Evolutionary conservation across 1,284 basidiomycete species (phyloP), one percentile per base, ranked within the genome.

Genomic region (Meira nashicola): DNA sequence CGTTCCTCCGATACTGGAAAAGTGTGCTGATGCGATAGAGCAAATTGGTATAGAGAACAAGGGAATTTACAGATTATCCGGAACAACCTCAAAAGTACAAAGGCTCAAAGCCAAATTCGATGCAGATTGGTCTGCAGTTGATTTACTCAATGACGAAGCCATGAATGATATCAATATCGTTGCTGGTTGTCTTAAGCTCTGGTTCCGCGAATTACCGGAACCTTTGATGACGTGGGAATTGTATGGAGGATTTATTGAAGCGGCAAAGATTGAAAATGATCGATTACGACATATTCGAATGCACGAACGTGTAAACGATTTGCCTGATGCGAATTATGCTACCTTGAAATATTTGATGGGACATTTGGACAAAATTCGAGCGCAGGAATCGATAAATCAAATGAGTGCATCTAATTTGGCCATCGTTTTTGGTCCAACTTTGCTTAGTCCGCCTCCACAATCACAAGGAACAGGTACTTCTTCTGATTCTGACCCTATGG

Each of bases 321-420:
- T 99, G 54, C 95, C 94, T 2, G 94, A 99, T 80, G 86, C 95
- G 12, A 96, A 98, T 80, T 99, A 99, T 75, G 91, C 95, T 0
- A 96, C 94, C 1, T 83, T 98, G 56, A 97, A 97, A 78, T 96
- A 85, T 79, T 88, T 98, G 76, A 85, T 99, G 84, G 92, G 89
- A 10, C 94, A 98, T 81, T 80, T 99, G 62, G 84, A 96, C 81
- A 86, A 84, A 25, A 60, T 78, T 15, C 66, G 65, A n/a, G 17
- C 44, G 2, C 39, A 66, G 12, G 71, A 76, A 55, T 50, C 62
- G 6, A 82, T 87, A 56, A 99, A 98, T 78, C 87, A 90, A 54
- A 99, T 99, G 94, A 86, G 89, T 8, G 86, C 88, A 54, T 88
- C 89, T 66, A 99, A 99, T 79, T 81, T 99, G 38, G 87, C 91